Evolutionary conservation across 2,329 filamentous ascomycete genomes (phyloP).

Genomic region (Cadophora malorum): DNA sequence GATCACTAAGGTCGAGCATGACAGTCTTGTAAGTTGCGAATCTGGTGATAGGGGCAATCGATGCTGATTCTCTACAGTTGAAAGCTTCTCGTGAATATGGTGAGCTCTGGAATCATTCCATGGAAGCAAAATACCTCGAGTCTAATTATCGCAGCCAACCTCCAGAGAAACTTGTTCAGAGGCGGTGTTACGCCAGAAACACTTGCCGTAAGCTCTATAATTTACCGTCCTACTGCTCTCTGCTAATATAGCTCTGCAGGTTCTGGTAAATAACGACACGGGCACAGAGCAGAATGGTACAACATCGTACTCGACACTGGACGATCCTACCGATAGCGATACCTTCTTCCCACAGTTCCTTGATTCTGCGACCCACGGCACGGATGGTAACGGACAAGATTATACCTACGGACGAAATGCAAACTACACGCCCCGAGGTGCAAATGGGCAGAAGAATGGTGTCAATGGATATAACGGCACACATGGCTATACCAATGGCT

Average conservation of each 20-base stretch:
- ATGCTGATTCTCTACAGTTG: constrained; percentile 36
- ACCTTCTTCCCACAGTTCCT: constrained; percentile 29
- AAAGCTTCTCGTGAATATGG: constrained; percentile 58
- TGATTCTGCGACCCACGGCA: constrained; percentile 23
- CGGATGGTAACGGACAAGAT: constrained; percentile 31
- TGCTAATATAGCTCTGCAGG: constrained; percentile 35
- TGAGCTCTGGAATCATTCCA: constrained; percentile 45
- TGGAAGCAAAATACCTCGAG: not conserved
- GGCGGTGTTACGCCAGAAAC: constrained; percentile 56
- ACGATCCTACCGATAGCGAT: constrained; percentile 30
- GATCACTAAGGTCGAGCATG: constrained; percentile 67
- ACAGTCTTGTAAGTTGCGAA: constrained; percentile 56
- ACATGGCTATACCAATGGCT: constrained; percentile 31
- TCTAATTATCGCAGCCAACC: constrained; percentile 41
- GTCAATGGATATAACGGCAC: constrained; percentile 33
- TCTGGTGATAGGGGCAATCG: not conserved
- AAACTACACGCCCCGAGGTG: constrained; percentile 36
- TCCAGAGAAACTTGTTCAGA: constrained; percentile 56
- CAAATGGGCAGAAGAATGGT: constrained; percentile 25
- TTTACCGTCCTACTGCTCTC: not conserved
- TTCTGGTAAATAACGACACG: constrained; percentile 39
- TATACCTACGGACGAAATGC: constrained; percentile 39
- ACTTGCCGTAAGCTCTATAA: constrained; percentile 45
- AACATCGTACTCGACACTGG: constrained; percentile 28
- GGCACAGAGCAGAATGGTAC: constrained; percentile 30